Base-by-base conservation (phyloP, 208 protist species). In the Crithidia brevicula region DNA sequence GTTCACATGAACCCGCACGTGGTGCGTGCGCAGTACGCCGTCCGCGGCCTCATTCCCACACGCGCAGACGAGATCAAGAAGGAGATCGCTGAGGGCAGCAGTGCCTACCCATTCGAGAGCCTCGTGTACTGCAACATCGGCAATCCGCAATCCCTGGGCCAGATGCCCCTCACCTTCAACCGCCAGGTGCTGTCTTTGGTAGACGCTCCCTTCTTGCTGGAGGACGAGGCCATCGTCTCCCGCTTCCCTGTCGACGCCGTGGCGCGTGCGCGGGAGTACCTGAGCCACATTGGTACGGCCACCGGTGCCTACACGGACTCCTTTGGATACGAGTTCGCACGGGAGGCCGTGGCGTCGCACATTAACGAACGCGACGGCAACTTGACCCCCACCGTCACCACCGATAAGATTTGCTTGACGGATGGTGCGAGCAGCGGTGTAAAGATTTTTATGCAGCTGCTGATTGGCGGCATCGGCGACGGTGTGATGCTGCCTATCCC, bases 41-140 rank as follows among this genome's bases (percentile, higher is more conserved):
- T 98, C 52, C 81, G 94, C 33, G 94, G 92, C 31, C 73, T 91
- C 36, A 93, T 98, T 62, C 87, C 91, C 1, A 74, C 82, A 40
- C 81, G 82, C 33, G 91, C 92, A 30, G 76, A 90, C 43, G 80
- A 89, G 68, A 93, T 97, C 67, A 78, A 93, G 60, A 33, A 75
- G 25, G 72, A 89, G 53, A 73, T 97, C 30, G 74, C 78, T 5
- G 57, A 50, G 10, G 85, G 79, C 54, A 70, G 51, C 51, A 59
- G 34, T 13, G 72, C 64, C 16, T 81, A 93, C 63, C 64, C 81
- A 5, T 97, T 97, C 72, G 3, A 81, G 25, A 71, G 93, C 40
- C 77, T 99, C 18, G 85, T 99, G 51, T 95, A 92, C 73, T 99
- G 98, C 86, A 99, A 99, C 86, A 99, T 99, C 79, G 99, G 98